Conservation (phyloP, 1,139 yeast genomes). For the Taiozyma sp. region DNA sequence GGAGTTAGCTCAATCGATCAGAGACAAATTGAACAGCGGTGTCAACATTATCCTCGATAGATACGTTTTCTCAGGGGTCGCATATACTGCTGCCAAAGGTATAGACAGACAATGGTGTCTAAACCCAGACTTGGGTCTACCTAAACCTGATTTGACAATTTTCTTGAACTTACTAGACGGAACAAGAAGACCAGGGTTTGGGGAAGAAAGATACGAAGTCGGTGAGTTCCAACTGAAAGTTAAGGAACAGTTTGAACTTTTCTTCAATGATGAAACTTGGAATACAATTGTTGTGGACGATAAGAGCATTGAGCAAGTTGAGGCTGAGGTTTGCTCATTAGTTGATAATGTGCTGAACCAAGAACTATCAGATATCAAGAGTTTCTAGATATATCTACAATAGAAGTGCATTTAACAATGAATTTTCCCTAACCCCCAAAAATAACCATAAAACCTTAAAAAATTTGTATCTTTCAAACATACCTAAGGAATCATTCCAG, state of each 20-base stretch:
- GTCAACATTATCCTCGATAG: conserved; percentile 69
- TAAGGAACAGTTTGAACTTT: conserved; percentile 47
- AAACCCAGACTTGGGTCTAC: conserved; percentile 78
- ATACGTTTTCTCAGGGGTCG: conserved; percentile 89
- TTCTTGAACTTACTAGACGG: conserved; percentile 64
- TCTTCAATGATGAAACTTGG: conserved; percentile 34
- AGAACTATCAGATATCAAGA: conserved; percentile 8
- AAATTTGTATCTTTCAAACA: background rate
- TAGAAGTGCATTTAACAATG: background rate
- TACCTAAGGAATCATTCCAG: conserved; percentile 13
- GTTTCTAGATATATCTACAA: conserved; percentile 3
- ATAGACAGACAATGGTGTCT: conserved; percentile 71
- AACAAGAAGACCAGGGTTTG: conserved; percentile 70
- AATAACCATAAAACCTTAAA: background rate
- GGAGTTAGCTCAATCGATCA: conserved; percentile 64
- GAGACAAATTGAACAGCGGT: conserved; percentile 45
- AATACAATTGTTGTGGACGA: conserved; percentile 48
- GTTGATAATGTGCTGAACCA: conserved; percentile 13
- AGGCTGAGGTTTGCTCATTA: conserved; percentile 21
- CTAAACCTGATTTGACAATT: conserved; percentile 79
- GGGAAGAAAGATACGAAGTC: conserved; percentile 86
- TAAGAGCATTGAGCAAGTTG: conserved; percentile 53
- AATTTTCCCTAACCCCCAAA: background rate
- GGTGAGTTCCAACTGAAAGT: conserved; percentile 70
- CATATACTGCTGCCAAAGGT: conserved; percentile 88